phyloP scores from a whole-genome alignment of 2,329 filamentous ascomycete genomes.

The Aphanocladium album region DNA sequence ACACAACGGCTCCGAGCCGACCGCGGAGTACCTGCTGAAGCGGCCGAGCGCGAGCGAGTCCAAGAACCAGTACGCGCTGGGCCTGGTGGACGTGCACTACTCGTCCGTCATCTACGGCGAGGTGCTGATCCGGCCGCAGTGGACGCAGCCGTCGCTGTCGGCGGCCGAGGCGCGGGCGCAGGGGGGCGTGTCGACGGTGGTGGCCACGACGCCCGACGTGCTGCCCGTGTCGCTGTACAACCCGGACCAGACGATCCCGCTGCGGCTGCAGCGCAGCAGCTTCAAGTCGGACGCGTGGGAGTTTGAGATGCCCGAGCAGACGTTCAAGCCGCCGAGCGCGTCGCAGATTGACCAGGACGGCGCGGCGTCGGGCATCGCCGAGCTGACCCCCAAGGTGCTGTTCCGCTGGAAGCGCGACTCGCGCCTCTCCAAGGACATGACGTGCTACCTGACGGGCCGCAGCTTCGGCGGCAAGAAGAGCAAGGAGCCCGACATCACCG shows the following conservation, averaged over 20 bases:
- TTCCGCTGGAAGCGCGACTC: conserved; percentile 91
- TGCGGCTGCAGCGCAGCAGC: conserved; percentile 66
- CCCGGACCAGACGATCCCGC: conserved; percentile 74
- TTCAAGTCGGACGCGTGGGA: conserved; percentile 79
- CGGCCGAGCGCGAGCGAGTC: conserved; percentile 64
- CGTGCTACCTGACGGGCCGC: conserved; percentile 79
- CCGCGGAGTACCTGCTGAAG: conserved; percentile 74
- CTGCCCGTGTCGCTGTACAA: conserved; percentile 92
- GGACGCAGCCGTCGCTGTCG: conserved; percentile 76
- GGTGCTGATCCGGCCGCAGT: conserved; percentile 77
- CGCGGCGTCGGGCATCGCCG: conserved; percentile 29
- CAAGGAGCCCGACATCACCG: conserved; percentile 90
- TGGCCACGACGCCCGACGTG: conserved; percentile 68
- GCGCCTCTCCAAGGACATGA: conserved; percentile 79
- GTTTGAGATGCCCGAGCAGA: conserved; percentile 84
- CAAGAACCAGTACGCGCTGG: conserved; percentile 80
- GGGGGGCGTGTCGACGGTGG: conserved; percentile 57
- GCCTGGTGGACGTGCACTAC: conserved; percentile 76
- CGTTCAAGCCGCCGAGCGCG: conserved; percentile 73
- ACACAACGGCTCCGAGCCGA: conserved; percentile 74
- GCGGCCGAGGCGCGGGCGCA: conserved; percentile 71
- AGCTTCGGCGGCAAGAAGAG: conserved; percentile 70
- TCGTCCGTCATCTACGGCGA: conserved; percentile 82
- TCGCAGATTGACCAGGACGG: conserved; percentile 74
- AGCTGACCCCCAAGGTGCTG: conserved; percentile 66